Conservation (phyloP, 2,329 filamentous ascomycete genomes). For the Fusarium sp. region DNA sequence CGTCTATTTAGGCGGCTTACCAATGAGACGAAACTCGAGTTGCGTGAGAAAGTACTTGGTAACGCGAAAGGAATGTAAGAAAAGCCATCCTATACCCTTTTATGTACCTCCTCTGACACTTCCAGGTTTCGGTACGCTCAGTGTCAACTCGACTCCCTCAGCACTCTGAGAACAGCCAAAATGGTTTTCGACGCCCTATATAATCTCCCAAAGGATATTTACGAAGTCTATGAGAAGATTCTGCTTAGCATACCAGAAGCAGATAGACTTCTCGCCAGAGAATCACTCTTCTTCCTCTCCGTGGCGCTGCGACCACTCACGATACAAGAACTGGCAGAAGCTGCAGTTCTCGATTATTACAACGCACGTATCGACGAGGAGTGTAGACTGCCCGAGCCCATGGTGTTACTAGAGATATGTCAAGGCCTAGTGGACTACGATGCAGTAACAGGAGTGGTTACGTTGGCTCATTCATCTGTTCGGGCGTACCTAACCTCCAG, state of each 20-base stretch:
- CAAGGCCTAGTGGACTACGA: background rate
- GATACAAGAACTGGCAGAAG: background rate
- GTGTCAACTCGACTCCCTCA: background rate
- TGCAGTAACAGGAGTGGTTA: background rate
- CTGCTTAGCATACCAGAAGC: background rate
- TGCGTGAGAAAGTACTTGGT: background rate
- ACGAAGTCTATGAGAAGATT: background rate
- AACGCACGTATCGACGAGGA: fast-evolving
- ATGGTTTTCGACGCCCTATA: background rate
- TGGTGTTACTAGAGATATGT: background rate
- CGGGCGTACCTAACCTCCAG: background rate
- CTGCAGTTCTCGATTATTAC: background rate
- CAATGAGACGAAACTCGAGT: background rate
- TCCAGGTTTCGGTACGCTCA: background rate
- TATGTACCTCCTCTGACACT: fast-evolving
- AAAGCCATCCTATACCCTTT: fast-evolving
- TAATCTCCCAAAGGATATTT: background rate
- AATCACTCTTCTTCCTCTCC: background rate
- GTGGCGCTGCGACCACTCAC: background rate
- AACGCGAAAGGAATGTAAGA: background rate
- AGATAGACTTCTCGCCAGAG: background rate
- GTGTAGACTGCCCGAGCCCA: fast-evolving
- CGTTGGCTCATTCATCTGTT: background rate
- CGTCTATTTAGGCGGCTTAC: background rate
- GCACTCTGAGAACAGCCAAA: background rate